Evolutionary conservation across 352 stramenopile species (phyloP).

Genomic region (Phytophthora tentaculata): DNA sequence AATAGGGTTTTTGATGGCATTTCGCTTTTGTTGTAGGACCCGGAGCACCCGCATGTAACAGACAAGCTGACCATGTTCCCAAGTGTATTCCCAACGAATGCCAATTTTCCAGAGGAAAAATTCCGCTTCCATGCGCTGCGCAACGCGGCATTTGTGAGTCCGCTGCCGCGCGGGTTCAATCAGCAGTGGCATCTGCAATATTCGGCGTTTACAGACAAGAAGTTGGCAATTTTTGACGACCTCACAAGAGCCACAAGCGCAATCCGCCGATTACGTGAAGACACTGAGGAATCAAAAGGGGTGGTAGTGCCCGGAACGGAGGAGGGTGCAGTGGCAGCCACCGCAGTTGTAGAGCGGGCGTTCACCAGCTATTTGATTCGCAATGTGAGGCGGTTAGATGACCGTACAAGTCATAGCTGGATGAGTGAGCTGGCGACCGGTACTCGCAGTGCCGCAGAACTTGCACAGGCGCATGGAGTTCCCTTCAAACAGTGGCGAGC

Average conservation of each 20-base stretch:
- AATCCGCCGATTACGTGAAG: slow-evolving; percentile 46
- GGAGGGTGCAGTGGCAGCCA: slow-evolving; percentile 12
- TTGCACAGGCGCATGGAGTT: slow-evolving; percentile 80
- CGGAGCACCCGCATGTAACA: slow-evolving; percentile 66
- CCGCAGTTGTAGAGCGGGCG: slow-evolving; percentile 46
- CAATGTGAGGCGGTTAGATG: slow-evolving; percentile 81
- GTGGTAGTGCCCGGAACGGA: slow-evolving; percentile 17
- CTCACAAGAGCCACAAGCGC: slow-evolving; percentile 52
- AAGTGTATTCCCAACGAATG: slow-evolving; percentile 79
- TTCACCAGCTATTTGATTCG: slow-evolving; percentile 87
- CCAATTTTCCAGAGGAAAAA: slow-evolving; percentile 81
- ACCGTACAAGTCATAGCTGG: slow-evolving; percentile 80
- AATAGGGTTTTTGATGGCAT: slow-evolving; percentile 9
- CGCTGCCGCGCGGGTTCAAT: slow-evolving; percentile 75
- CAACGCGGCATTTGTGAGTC: slow-evolving; percentile 79
- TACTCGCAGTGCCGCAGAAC: slow-evolving; percentile 62
- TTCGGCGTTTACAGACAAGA: slow-evolving; percentile 84
- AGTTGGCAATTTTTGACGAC: slow-evolving; percentile 76
- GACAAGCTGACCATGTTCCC: slow-evolving; percentile 73
- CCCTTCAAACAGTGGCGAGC: slow-evolving; percentile 88
- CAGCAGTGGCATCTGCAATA: slow-evolving; percentile 88
- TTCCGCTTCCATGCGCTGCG: slow-evolving; percentile 80
- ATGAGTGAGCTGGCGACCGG: slow-evolving; percentile 80
- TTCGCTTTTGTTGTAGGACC: slow-evolving; percentile 45
- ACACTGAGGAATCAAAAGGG: slow-evolving; percentile 10